Base-by-base conservation (phyloP, 2,329 filamentous ascomycete genomes). In the Elsinoe ampelina region DNA sequence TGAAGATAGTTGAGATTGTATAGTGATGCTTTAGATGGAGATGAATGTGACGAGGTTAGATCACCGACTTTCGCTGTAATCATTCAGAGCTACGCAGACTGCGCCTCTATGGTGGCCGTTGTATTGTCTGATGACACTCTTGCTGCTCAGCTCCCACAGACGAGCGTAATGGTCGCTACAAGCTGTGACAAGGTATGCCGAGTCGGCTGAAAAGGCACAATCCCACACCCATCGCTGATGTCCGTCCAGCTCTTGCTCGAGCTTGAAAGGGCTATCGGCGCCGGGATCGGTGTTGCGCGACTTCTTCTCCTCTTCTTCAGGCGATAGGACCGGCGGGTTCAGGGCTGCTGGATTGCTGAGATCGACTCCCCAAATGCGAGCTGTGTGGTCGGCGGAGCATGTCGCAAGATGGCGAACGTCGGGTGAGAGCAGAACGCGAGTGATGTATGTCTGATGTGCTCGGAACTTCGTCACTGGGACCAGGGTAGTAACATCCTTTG, bases 201-300 rank as follows among this genome's bases (percentile, higher is more conserved):
- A 91, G 69, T 96, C 91, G 22, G 91, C 91, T 60, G 87, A 92
- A 72, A 96, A 96, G 0, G 91, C 91, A 66, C 91, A 96, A 70
- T 96, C 91, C 91, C 91, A 96, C 1, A 96, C 91, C 91, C 91
- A 96, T 55, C 91, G 84, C 73, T 96, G 91, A 72, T 96, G 91
- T 56, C 87, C 89, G 19, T 87, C 87, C 1, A 96, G 80, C 1
- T 89, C 95, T 2, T 89, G 90, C 71, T 95, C 88, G 17, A 95
- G 80, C 8, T 85, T 86, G 63, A 88, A 93, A 70, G 55, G 51
- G 66, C 61, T 73, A 66, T 72, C 41, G 17, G 43, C 55, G 5
- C 57, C 56, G 8, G 52, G 54, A n/a, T 42, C 42, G 11, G 54
- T 26, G 4, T 54, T 42, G 11, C 43, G 59, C 15, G 63, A 58